phyloP scores from a whole-genome alignment of 2,329 filamentous ascomycete genomes.

The Fusarium anthophilum region DNA sequence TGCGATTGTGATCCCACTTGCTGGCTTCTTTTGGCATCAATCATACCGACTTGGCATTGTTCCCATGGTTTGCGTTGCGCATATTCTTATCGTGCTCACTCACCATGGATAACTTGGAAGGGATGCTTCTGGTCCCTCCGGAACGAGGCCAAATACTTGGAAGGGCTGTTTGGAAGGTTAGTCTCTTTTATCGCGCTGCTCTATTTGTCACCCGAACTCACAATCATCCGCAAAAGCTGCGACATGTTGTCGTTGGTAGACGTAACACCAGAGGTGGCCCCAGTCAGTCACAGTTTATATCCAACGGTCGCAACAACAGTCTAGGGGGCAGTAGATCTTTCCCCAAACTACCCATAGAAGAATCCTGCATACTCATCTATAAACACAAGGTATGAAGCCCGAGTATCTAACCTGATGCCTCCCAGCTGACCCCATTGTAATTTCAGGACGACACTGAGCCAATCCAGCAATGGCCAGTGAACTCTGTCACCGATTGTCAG shows the following conservation, averaged over 20 bases:
- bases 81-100: background rate
- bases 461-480: constrained; percentile 62
- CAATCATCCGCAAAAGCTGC: constrained; percentile 54
- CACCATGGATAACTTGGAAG: constrained; percentile 55
- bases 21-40: constrained; percentile 1
- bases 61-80: background rate
- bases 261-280: constrained; percentile 45
- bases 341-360: constrained; percentile 50
- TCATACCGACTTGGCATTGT: background rate
- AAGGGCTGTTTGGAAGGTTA: constrained; percentile 62
- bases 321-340: constrained; percentile 49
- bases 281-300: constrained; percentile 52
- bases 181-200: constrained; percentile 19
- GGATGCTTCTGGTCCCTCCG: constrained; percentile 60
- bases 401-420: background rate
- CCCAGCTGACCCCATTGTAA: constrained; percentile 9
- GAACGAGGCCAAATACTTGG: constrained; percentile 62
- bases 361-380: constrained; percentile 62
- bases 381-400: constrained; percentile 60
- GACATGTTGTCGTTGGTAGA: constrained; percentile 66
- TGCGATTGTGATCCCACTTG: constrained; percentile 36
- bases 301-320: constrained; percentile 51
- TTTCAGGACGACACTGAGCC: constrained; percentile 62
- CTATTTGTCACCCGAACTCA: constrained; percentile 4
- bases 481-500: constrained; percentile 64